These are phyloP conservation scores for Colletotrichum spaethianum DNA, from an alignment of 2,329 filamentous ascomycete species.

Conservation along the genomic window DNA sequence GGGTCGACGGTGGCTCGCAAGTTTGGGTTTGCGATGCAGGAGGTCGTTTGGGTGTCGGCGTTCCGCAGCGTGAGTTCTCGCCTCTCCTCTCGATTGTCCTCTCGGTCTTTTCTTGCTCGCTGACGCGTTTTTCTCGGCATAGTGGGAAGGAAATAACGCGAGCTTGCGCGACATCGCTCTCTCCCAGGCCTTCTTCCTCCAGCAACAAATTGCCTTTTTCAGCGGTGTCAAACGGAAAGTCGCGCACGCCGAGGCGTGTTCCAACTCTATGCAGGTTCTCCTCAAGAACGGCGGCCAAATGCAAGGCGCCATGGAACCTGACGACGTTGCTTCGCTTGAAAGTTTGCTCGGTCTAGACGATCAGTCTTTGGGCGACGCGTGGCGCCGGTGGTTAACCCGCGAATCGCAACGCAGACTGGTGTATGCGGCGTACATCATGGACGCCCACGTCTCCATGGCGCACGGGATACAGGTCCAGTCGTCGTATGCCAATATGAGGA, in stretches of 20 bases:
- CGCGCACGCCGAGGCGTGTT: constrained; percentile 3
- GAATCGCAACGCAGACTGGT: constrained; percentile 10
- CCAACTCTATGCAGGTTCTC: constrained; percentile 4
- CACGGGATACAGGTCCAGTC: not conserved
- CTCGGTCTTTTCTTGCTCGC: not conserved
- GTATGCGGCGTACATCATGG: constrained; percentile 17
- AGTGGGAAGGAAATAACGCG: constrained; percentile 24
- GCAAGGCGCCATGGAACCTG: not conserved
- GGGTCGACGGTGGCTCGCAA: constrained; percentile 1
- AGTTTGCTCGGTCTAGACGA: not conserved
- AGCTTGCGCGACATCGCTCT: constrained; percentile 7
- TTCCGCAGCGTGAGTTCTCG: constrained; percentile 7
- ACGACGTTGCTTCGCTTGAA: not conserved
- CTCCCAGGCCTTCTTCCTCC: constrained; percentile 21
- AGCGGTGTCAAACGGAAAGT: constrained; percentile 10
- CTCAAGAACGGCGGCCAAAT: constrained; percentile 23
- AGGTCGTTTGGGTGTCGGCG: constrained; percentile 10
- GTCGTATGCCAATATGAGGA: constrained; percentile 6
- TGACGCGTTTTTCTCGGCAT: not conserved
- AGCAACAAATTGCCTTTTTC: constrained; percentile 20
- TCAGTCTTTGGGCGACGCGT: not conserved
- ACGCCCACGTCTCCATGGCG: constrained; percentile 15
- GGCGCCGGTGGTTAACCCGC: not conserved
- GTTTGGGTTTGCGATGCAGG: constrained; percentile 20
- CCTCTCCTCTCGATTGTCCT: not conserved